These are phyloP conservation scores for Aspergillus costaricaensis DNA, from an alignment of 2,329 filamentous ascomycete species.

Conservation along the genomic window DNA sequence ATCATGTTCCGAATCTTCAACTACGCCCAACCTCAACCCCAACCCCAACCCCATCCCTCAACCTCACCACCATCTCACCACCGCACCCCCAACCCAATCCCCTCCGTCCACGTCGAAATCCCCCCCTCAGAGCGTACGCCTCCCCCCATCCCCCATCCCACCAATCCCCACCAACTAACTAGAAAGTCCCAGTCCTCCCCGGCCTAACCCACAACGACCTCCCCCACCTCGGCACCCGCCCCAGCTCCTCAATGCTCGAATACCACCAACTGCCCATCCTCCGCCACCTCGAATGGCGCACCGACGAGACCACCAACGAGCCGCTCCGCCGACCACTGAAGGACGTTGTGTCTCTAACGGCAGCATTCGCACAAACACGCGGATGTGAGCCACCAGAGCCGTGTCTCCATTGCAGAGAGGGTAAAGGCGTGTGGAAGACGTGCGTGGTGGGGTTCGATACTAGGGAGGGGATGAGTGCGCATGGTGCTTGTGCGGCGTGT, in stretches of 20 bases:
- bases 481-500: slow-evolving; percentile 11
- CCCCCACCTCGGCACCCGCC: not conserved
- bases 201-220: not conserved
- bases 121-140: too few relatives aligned
- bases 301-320: not conserved
- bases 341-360: not conserved
- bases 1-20: too few relatives aligned
- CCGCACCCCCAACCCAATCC: too few relatives aligned
- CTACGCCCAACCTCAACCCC: too few relatives aligned
- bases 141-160: too few relatives aligned
- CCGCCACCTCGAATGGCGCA: not conserved
- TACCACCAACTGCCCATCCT: not conserved
- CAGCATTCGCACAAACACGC: slow-evolving; percentile 10
- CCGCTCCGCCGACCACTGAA: not conserved
- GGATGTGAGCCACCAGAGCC: not conserved
- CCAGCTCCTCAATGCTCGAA: not conserved
- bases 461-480: not conserved
- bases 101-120: too few relatives aligned
- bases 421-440: not conserved
- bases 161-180: too few relatives aligned
- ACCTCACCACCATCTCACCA: too few relatives aligned
- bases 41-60: too few relatives aligned
- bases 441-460: slow-evolving; percentile 6
- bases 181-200: not conserved
- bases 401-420: slow-evolving; percentile 1